These are phyloP conservation scores for Hypoxylon intermedium DNA, from an alignment of 495 filamentous ascomycete species.

Conservation along the genomic window DNA sequence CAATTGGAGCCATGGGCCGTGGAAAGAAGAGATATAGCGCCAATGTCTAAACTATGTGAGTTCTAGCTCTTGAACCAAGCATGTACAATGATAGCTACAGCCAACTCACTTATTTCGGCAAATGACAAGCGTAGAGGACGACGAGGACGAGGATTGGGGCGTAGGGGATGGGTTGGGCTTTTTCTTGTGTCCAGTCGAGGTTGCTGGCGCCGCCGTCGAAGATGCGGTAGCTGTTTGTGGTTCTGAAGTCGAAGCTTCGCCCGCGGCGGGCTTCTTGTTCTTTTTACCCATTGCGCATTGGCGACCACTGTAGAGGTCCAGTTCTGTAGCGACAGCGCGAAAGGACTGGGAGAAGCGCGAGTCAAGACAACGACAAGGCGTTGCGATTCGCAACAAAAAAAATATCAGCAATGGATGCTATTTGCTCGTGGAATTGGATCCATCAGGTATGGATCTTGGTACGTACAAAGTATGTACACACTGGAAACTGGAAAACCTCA, in stretches of 20 bases:
- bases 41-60: constrained; percentile 65
- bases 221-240: constrained; percentile 25
- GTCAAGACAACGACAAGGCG: constrained; percentile 14
- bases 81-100: no score
- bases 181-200: no score
- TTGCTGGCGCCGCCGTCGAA: constrained; percentile 26
- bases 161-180: constrained; percentile 42
- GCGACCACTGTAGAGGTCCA: constrained; percentile 19
- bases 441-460: background rate
- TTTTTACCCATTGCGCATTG: constrained; percentile 54
- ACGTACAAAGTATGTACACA: no score
- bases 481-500: constrained; percentile 33
- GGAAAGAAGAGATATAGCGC: constrained; percentile 83
- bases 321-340: background rate
- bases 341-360: constrained; percentile 4
- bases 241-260: constrained; percentile 36
- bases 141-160: constrained; percentile 52
- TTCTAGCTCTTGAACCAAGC: constrained; percentile 19
- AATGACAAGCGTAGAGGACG: constrained; percentile 67
- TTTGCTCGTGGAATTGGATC: constrained; percentile 8
- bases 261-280: constrained; percentile 50
- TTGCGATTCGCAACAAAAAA: constrained; percentile 20
- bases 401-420: constrained; percentile 1
- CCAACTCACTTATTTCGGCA: constrained; percentile 75
- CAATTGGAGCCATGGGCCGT: constrained; percentile 85